A percentile compares a stretch with the other conserved stretches of the same genome.
These are phyloP conservation scores for Solanum acaule DNA, from an alignment of 257 asterid species.

Conservation along the genomic window DNA sequence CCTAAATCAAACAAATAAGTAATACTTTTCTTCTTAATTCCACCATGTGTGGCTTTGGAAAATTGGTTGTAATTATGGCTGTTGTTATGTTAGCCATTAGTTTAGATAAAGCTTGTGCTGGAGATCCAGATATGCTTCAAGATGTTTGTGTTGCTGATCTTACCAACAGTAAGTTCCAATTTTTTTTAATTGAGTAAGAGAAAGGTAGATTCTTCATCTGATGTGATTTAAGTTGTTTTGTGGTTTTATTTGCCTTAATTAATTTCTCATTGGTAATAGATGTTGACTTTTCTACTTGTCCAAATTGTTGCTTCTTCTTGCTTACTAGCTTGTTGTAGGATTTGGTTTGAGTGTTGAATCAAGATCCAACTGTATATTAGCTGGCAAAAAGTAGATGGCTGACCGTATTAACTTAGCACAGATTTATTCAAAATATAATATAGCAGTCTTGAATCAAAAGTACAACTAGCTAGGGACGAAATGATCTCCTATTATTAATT, in stretches of 20 bases:
- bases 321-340: background rate
- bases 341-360: background rate
- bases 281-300: background rate
- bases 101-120: conserved; percentile 9
- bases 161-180: conserved; percentile 21
- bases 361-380: background rate
- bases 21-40: background rate
- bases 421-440: background rate
- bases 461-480: background rate
- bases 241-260: background rate
- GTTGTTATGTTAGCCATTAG: background rate
- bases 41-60: background rate
- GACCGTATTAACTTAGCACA: background rate
- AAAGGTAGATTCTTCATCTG: background rate
- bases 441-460: background rate
- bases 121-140: conserved; percentile 56
- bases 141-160: conserved; percentile 65
- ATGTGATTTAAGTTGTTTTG: background rate
- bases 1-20: background rate
- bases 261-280: background rate
- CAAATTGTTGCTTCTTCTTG: background rate
- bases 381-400: background rate
- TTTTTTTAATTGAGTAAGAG: background rate
- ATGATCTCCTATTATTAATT: background rate
- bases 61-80: background rate